Percentiles rank a stretch among this genome's conserved stretches.
phyloP scores from a whole-genome alignment of 2,329 filamentous ascomycete genomes.

The Sclerotiophoma versabilis region DNA sequence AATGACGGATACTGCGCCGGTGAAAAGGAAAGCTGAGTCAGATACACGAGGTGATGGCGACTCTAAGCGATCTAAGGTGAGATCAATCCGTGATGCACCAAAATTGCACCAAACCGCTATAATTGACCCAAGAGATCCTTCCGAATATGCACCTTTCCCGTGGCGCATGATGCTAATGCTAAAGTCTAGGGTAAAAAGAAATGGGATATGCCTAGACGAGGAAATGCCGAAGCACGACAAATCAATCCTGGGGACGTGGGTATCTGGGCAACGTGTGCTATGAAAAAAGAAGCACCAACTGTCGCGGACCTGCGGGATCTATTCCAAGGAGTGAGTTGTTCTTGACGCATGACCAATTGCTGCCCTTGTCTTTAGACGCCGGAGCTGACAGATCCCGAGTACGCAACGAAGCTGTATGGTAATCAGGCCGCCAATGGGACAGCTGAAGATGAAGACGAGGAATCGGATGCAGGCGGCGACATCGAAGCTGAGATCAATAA shows the following conservation, averaged over 20 bases:
- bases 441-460: conserved; percentile 53
- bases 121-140: conserved; percentile 20
- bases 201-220: conserved; percentile 52
- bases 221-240: conserved; percentile 38
- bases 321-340: conserved; percentile 67
- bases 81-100: conserved; percentile 28
- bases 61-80: conserved; percentile 51
- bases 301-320: conserved; percentile 70
- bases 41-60: conserved; percentile 32
- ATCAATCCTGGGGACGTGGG: conserved; percentile 75
- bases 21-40: conserved; percentile 49
- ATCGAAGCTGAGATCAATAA: conserved; percentile 76
- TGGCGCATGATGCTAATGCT: conserved; percentile 24
- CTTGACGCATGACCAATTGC: background rate
- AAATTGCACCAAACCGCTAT: conserved; percentile 14
- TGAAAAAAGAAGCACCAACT: conserved; percentile 74
- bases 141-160: conserved; percentile 28
- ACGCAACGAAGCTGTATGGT: conserved; percentile 65
- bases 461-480: conserved; percentile 55
- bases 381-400: conserved; percentile 62
- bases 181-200: conserved; percentile 51
- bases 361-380: background rate
- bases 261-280: conserved; percentile 79
- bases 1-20: conserved; percentile 30
- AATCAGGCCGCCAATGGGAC: conserved; percentile 46